Base-by-base conservation (phyloP, 768 basidiomycete species). In the Auricularia cornea region DNA sequence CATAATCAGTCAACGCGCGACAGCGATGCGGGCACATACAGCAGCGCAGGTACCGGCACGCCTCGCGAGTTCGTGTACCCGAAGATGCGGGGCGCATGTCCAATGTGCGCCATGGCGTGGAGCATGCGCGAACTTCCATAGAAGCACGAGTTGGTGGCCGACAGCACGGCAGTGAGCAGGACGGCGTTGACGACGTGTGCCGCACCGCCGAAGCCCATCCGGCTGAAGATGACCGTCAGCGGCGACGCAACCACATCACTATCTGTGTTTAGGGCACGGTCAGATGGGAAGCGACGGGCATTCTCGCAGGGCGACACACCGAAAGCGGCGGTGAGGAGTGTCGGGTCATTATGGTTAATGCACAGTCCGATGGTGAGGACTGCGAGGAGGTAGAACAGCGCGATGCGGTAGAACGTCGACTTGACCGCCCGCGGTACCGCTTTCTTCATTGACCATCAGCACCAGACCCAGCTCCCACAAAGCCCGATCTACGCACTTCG, bases 111-210 rank as follows among this genome's bases (percentile, higher is more conserved):
- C n/a, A 90, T 76, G 0, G 84, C 80, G 35, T 81, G 72, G 6
- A 86, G 70, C 78, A 84, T 83, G 1, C 85, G 79, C 3, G 85
- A 85, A 62, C 83, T 83, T 3, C 84, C 87, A 67, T 83, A 87
- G 70, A 88, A 85, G 69, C 83, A 85, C 1, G 83, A 83, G 66
- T 85, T 83, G 2, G 82, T 84, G n/a, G 84, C 83, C 18, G 84
- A 86, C 59, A 87, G 70, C 2, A 85, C 85, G 0, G 84, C 84
- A 35, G 86, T 85, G 63, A 88, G 80, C 60, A 88, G 80, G 26
- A 86, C 84, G 0, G 84, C 84, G 68, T 89, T 88, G 66, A 88
- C 77, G 62, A 88, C 75, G 69, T 88, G 83, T 3, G 79, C 83
- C 1, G 80, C 84, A 1, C 81, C 81, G n/a, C 80, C 80, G 70